Evolutionary conservation across 2,329 filamentous ascomycete genomes (phyloP).

Genomic region (Ilyonectria mors-panacis): DNA sequence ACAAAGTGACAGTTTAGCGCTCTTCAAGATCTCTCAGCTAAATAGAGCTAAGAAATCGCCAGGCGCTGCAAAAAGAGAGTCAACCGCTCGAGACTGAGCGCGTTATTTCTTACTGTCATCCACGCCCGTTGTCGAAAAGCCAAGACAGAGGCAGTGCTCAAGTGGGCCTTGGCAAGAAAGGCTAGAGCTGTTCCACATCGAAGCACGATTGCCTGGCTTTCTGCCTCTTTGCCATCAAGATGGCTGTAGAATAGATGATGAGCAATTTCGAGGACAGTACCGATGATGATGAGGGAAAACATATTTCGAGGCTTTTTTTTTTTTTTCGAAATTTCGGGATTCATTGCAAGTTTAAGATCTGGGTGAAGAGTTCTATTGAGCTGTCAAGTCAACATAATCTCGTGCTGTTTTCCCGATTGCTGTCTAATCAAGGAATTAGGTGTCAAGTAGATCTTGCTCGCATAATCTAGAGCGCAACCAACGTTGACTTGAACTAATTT

Average conservation of each 20-base stretch:
- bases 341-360: too few relatives aligned
- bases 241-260: too few relatives aligned
- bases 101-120: slow-evolving; percentile 43
- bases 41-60: slow-evolving; percentile 20
- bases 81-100: slow-evolving; percentile 36
- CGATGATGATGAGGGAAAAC: too few relatives aligned
- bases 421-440: background rate
- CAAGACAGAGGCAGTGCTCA: slow-evolving; percentile 39
- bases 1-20: slow-evolving; percentile 19
- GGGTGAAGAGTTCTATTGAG: too few relatives aligned
- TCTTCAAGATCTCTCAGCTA: slow-evolving; percentile 23
- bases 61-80: slow-evolving; percentile 28
- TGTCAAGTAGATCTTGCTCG: slow-evolving; percentile 16
- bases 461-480: slow-evolving; percentile 16
- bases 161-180: slow-evolving; percentile 44
- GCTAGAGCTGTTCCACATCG: slow-evolving; percentile 24
- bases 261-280: too few relatives aligned
- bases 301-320: too few relatives aligned
- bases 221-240: too few relatives aligned
- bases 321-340: too few relatives aligned
- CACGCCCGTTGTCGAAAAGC: slow-evolving; percentile 43
- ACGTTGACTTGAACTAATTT: background rate
- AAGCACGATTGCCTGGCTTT: too few relatives aligned
- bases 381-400: too few relatives aligned
- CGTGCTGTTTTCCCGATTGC: too few relatives aligned